Base-by-base conservation (phyloP, 495 filamentous ascomycete genomes). In the Lasiosphaeria ovina region DNA sequence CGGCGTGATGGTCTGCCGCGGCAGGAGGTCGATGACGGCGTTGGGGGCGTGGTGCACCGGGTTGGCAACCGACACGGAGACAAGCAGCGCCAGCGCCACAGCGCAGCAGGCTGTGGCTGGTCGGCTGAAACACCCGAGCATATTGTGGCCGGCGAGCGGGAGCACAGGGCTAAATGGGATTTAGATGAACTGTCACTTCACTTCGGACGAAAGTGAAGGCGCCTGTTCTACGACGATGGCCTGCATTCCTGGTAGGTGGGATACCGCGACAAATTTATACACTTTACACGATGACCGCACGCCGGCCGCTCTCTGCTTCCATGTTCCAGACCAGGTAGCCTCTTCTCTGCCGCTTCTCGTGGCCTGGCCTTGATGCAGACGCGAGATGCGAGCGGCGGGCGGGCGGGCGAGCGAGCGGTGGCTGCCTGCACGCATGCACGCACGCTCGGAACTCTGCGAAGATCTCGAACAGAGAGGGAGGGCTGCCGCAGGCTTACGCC, bases 1-100 rank as follows among this genome's bases (percentile, higher is more conserved):
- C 11, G 68, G 68, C 8, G 48, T 68, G 57, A 70, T 66, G 47
- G 63, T 66, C 38, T 69, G 67, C 36, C 62, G 60, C 3, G 67
- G 61, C 10, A 59, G n/a, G 33, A 66, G 57, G 50, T 63, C 32
- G 9, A 59, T 48, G 6, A 65, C 58, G 3, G 51, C 50, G 24
- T 42, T 35, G 6, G 57, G 51, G 11, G 35, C 35, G 8, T 24
- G 24, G 24, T 24, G 24, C 24, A 59, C 7, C n/a, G 61, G 57
- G 4, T 48, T 55, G 11, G 52, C 56, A 5, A 45, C 17, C 7
- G 53, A 60, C 33, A 34, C 11, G 17, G 24, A 44, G 33, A 42
- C 34, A 45, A 52, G 9, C 6, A 52, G 16, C 31, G 35, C 12
- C 54, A 60, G 48, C 6, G 54, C 49, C 24, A 55, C 52, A 40